Base-by-base conservation (phyloP, 306 rosid species). In the Chamaecrista fasciculata region DNA sequence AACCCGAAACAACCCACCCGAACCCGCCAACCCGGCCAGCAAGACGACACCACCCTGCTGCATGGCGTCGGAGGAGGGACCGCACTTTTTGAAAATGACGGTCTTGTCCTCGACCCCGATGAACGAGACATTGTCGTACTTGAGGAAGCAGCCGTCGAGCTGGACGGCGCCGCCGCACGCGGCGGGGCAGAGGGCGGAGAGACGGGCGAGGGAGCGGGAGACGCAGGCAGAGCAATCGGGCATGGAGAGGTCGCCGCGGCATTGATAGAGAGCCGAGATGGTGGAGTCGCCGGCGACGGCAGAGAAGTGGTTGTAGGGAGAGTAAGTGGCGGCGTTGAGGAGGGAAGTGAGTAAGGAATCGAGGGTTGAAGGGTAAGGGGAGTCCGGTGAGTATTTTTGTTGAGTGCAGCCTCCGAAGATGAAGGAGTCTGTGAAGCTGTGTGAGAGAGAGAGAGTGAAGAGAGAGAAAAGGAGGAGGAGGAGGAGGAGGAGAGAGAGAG, bases 161-260 rank as follows among this genome's bases (percentile, higher is more conserved):
- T 94, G 98, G 21, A 91, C 56, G 9, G 97, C 80, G 1, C 82
- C 97, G 0, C 98, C 96, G 26, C 95, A 86, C 0, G 81, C 40
- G 40, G 55, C 53, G 2, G 76, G 50, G 55, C 98, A 93, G 48
- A 90, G 48, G n/a, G 21, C 65, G 1, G 89, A 87, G 2, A 88
- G 72, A 0, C 86, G 87, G 4, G 84, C 67, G 36, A 88, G 78
- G 0, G 98, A 78, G 4, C 80, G 92, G 0, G 92, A 85, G 0
- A 94, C 65, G 66, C 97, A 90, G 0, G 92, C 44, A 66, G 98
- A 89, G 62, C 98, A 94, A 72, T 88, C 95, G 0, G 98, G 95
- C 97, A 90, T 86, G 63, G 96, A 71, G 28, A 90, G 90, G 80
- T 94, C 95, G 1, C 86, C 98, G 1, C 97, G 98, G 78, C 98